These are phyloP conservation scores for Phialophora chinensis DNA, from an alignment of 2,329 filamentous ascomycete genomes.

Conservation along the genomic window DNA sequence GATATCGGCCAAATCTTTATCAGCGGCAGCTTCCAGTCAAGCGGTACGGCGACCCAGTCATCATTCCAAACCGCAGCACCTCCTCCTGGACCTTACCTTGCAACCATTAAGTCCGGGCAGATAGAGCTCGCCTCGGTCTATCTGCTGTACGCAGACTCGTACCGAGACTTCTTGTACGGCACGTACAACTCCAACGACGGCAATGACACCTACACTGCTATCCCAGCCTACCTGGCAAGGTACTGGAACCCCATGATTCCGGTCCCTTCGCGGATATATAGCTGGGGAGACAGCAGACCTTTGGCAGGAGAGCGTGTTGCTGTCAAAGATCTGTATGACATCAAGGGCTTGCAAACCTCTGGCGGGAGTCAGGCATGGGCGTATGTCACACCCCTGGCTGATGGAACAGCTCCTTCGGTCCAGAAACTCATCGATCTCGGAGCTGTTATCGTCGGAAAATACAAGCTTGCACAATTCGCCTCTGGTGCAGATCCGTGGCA, in stretches of 20 bases:
- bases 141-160: slow-evolving; percentile 20
- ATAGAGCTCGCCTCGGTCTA: slow-evolving; percentile 11
- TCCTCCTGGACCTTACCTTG: slow-evolving; percentile 20
- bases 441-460: slow-evolving; percentile 31
- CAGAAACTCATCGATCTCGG: slow-evolving; percentile 34
- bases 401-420: slow-evolving; percentile 29
- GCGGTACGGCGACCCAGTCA: neutral
- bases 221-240: slow-evolving; percentile 4
- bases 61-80: slow-evolving; percentile 1
- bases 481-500: slow-evolving; percentile 30
- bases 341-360: slow-evolving; percentile 32
- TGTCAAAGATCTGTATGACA: slow-evolving; percentile 33
- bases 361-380: slow-evolving; percentile 32
- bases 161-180: slow-evolving; percentile 23
- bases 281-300: slow-evolving; percentile 19
- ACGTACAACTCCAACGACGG: slow-evolving; percentile 20
- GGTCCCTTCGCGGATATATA: slow-evolving; percentile 39
- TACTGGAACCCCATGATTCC: slow-evolving; percentile 25
- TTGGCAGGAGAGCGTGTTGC: slow-evolving; percentile 33
- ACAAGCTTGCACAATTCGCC: slow-evolving; percentile 34
- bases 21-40: neutral
- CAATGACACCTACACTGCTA: neutral
- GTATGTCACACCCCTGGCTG: slow-evolving; percentile 21
- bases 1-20: neutral
- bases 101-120: neutral